A percentile compares a stretch with the other conserved stretches of the same genome.
These are phyloP conservation scores for Hyaloscypha finlandica DNA, from an alignment of 495 filamentous ascomycete species.

Conservation along the genomic window DNA sequence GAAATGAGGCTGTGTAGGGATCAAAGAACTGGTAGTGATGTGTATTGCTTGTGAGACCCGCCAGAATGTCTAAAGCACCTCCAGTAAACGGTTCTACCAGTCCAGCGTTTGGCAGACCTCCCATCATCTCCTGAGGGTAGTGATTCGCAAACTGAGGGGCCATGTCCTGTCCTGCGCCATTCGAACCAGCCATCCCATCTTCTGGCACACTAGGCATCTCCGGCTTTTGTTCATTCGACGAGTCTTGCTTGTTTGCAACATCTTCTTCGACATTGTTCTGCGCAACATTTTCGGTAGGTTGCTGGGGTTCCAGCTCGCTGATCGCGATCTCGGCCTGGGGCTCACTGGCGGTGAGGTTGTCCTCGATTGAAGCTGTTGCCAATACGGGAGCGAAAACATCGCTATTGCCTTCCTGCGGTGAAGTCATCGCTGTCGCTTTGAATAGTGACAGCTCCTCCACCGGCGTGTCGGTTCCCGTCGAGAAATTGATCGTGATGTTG, in stretches of 20 bases:
- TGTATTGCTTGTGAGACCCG: not conserved
- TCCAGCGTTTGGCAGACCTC: not conserved
- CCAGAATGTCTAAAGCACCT: slow-evolving; percentile 2
- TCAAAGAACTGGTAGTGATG: not conserved
- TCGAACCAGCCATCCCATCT: not conserved
- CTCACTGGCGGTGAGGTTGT: slow-evolving; percentile 19
- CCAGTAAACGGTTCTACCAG: not conserved
- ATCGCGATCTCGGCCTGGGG: slow-evolving; percentile 10
- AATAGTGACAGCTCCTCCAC: slow-evolving; percentile 36
- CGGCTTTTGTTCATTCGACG: not conserved
- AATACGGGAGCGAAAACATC: slow-evolving; percentile 12
- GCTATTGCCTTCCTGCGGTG: slow-evolving; percentile 20
- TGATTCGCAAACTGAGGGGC: not conserved
- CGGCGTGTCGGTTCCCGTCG: slow-evolving; percentile 14
- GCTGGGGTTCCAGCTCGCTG: not conserved
- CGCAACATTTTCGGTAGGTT: not conserved
- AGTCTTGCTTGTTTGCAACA: not conserved
- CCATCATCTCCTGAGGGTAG: not conserved
- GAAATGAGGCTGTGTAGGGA: slow-evolving; percentile 3
- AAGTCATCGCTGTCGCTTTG: slow-evolving; percentile 37
- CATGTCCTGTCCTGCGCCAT: not conserved
- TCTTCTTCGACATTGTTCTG: not conserved
- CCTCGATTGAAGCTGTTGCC: slow-evolving; percentile 19
- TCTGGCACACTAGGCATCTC: not conserved
- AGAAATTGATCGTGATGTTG: slow-evolving; percentile 6